Evolutionary conservation across 352 stramenopile species (phyloP).

Genomic region (Pythium rhizo-oryzae): DNA sequence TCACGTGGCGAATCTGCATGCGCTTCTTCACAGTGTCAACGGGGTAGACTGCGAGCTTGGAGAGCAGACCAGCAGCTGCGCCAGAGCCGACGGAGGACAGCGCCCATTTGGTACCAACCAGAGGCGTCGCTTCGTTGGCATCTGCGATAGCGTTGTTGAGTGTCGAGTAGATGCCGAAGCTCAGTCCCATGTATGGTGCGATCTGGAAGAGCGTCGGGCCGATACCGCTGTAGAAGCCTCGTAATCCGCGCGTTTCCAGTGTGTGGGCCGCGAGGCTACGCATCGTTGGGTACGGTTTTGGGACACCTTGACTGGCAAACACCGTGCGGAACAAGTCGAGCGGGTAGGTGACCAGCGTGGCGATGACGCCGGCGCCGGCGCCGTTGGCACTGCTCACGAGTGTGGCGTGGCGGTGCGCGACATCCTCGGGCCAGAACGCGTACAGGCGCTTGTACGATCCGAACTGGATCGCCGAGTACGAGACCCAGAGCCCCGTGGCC

Average conservation of each 20-base stretch:
- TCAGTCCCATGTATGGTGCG: conserved; percentile 95
- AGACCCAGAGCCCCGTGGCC: conserved; percentile 77
- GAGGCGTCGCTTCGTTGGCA: conserved; percentile 23
- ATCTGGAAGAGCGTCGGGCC: conserved; percentile 91
- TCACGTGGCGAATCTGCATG: conserved; percentile 90
- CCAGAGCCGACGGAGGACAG: conserved; percentile 79
- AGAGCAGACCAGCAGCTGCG: conserved; percentile 86
- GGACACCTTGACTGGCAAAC: conserved; percentile 91
- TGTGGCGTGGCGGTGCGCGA: conserved; percentile 26
- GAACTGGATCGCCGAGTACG: conserved; percentile 84
- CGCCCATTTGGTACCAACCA: conserved; percentile 30
- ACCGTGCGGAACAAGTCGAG: conserved; percentile 95
- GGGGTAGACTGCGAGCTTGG: conserved; percentile 94
- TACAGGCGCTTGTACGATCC: conserved; percentile 60
- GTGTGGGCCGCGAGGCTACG: conserved; percentile 71
- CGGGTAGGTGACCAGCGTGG: conserved; percentile 93
- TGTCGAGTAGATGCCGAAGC: conserved; percentile 92
- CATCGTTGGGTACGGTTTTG: conserved; percentile 82
- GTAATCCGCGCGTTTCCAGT: conserved; percentile 66
- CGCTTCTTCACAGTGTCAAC: conserved; percentile 97
- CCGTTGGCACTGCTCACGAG: conserved; percentile 79
- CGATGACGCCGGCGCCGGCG: conserved; percentile 83
- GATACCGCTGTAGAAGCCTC: conserved; percentile 92
- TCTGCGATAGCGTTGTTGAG: conserved; percentile 47
- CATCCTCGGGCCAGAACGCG: conserved; percentile 36